Percentiles rank a stretch among this genome's conserved stretches.
Evolutionary conservation across 345 rosid genomes (phyloP).

Genomic region (Passiflora organensis): DNA sequence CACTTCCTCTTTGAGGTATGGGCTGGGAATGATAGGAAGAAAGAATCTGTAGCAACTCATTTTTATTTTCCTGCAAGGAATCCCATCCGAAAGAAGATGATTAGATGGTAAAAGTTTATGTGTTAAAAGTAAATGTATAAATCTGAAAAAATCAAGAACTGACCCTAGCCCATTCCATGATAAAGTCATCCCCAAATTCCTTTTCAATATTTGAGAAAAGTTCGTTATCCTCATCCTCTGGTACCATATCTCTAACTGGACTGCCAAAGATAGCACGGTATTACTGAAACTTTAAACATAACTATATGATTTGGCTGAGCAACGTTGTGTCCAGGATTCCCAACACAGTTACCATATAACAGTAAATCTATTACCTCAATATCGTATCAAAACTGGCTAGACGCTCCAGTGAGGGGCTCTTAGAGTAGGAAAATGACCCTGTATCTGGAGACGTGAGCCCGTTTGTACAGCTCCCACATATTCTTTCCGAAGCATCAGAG

Average conservation of each 20-base stretch:
- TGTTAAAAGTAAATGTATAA: slow-evolving; percentile 11
- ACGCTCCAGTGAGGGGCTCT: slow-evolving; percentile 46
- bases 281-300: slow-evolving; percentile 2
- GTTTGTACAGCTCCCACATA: slow-evolving; percentile 42
- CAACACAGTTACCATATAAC: neutral
- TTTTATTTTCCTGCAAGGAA: slow-evolving; percentile 64
- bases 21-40: slow-evolving; percentile 76
- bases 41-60: slow-evolving; percentile 70
- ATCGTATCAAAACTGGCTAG: slow-evolving; percentile 65
- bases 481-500: slow-evolving; percentile 50
- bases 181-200: slow-evolving; percentile 57
- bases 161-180: slow-evolving; percentile 95
- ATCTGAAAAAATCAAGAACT: slow-evolving; percentile 26
- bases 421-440: slow-evolving; percentile 31
- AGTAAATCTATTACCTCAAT: slow-evolving; percentile 56
- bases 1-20: slow-evolving; percentile 64
- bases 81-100: slow-evolving; percentile 11
- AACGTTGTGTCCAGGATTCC: neutral
- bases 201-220: slow-evolving; percentile 42
- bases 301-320: neutral
- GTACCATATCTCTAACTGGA: slow-evolving; percentile 70
- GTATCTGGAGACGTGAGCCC: slow-evolving; percentile 65
- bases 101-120: slow-evolving; percentile 10
- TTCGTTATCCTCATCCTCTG: slow-evolving; percentile 73
- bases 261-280: slow-evolving; percentile 69